Percentiles rank a stretch among this genome's conserved stretches.
phyloP scores from a whole-genome alignment of 2,329 filamentous ascomycete species.

The Fragosphaeria purpurea region DNA sequence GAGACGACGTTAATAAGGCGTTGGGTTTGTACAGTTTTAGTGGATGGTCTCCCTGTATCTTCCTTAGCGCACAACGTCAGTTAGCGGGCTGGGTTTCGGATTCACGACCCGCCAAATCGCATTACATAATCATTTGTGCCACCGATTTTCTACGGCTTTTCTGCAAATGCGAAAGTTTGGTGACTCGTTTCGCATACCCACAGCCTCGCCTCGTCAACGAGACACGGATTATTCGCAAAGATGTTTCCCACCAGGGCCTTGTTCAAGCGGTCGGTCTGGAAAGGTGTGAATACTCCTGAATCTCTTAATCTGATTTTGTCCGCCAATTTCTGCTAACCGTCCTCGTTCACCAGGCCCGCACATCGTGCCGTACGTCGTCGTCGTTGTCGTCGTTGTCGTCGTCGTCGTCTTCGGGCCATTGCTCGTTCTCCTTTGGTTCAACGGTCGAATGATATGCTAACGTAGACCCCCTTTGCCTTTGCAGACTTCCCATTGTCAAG shows the following conservation, averaged over 20 bases:
- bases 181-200: too few species aligned
- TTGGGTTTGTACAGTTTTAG: too few species aligned
- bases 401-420: not conserved
- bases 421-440: not conserved
- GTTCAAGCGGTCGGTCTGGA: slow-evolving; percentile 74
- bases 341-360: slow-evolving; percentile 31
- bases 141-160: not conserved
- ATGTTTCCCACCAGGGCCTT: slow-evolving; percentile 64
- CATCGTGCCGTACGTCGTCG: slow-evolving; percentile 39
- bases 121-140: not conserved
- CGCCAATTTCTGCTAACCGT: slow-evolving; percentile 13
- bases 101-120: too few species aligned
- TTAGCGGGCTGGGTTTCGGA: too few species aligned
- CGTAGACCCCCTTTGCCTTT: not conserved
- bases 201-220: too few species aligned
- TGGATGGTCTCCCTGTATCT: too few species aligned
- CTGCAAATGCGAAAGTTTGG: too few species aligned
- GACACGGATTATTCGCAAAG: not conserved
- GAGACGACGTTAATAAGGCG: too few species aligned
- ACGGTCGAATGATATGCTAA: slow-evolving; percentile 2
- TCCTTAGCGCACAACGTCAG: too few species aligned
- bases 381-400: not conserved
- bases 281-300: slow-evolving; percentile 45
- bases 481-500: slow-evolving; percentile 54
- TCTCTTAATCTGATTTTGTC: not conserved